Percentiles rank a stretch among this genome's conserved stretches.
phyloP scores from a whole-genome alignment of 208 protist species.

The Leishmania aethiopica region DNA sequence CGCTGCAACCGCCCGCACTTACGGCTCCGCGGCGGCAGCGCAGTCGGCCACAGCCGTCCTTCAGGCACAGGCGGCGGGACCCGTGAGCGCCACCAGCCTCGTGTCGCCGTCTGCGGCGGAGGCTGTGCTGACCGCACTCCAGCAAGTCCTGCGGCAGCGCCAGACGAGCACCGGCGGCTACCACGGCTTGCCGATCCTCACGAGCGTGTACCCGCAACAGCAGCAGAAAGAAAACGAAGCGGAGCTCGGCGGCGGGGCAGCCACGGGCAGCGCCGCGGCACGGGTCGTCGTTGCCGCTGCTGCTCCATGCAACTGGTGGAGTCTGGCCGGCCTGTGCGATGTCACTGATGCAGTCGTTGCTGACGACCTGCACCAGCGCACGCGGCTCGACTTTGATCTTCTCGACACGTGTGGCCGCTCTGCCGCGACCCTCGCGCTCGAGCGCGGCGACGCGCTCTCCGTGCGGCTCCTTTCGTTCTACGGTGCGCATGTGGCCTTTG shows the following conservation, averaged over 20 bases:
- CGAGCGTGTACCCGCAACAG: constrained; percentile 21
- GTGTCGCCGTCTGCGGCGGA: constrained; percentile 10
- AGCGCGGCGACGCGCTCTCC: constrained; percentile 39
- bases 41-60: background rate
- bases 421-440: constrained; percentile 37
- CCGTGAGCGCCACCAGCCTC: background rate
- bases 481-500: constrained; percentile 31
- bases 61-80: background rate
- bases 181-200: constrained; percentile 21
- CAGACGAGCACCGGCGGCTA: constrained; percentile 12
- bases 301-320: constrained; percentile 11
- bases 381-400: constrained; percentile 38
- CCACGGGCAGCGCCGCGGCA: background rate
- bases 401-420: constrained; percentile 23
- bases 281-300: background rate
- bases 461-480: constrained; percentile 68
- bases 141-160: constrained; percentile 17
- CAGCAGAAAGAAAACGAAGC: background rate
- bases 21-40: background rate
- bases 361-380: background rate
- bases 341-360: background rate
- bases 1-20: background rate
- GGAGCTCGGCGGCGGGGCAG: background rate
- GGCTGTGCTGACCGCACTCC: constrained; percentile 15
- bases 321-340: constrained; percentile 12